Base-by-base conservation (phyloP, 441 rosid species). In the Iberis amara region DNA sequence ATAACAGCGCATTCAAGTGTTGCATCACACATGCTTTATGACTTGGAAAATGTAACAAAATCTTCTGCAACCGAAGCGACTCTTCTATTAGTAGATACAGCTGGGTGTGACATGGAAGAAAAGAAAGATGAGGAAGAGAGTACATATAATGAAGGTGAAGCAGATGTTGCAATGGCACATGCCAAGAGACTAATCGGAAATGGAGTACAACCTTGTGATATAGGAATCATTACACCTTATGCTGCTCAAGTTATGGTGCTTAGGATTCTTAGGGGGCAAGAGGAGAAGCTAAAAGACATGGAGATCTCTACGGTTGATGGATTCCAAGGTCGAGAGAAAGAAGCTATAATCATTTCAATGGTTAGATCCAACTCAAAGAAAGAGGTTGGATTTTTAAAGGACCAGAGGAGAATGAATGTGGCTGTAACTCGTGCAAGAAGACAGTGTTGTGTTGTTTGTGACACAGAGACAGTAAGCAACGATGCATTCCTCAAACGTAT, bases 51-150 rank as follows among this genome's bases (percentile, higher is more conserved):
- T 61, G 90, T 81, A 15, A 65, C 68, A 56, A 77, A 55, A 73
- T 66, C 94, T 43, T 68, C 82, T 59, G 76, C 88, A 40, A 82
- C 99, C 18, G 96, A 89, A 68, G 73, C 95, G 7, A 82, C 88
- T 60, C 81, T 89, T 48, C 81, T 92, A 47, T 85, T 92, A 26
- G 64, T 92, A 37, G 97, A 92, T 73, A 78, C 51, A 1, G 95
- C 96, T 52, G 98, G 98, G 84, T 89, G 98, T 64, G 96, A 92
- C 64, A 92, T 89, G 97, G 99, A 92, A 61, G 97, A 86, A 77
- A 86, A 86, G 83, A 86, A 92, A 78, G 99, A 89, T 64, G 99
- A 92, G 65, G 97, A 92, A 76, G 96, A 89, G 42, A 89, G 99
- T 75, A 86, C 94, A 2, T 27, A 86, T 69, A 92, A 89, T 36